phyloP scores from a whole-genome alignment of 2,329 filamentous ascomycete genomes.

The Chrysoporthe austroafricana region DNA sequence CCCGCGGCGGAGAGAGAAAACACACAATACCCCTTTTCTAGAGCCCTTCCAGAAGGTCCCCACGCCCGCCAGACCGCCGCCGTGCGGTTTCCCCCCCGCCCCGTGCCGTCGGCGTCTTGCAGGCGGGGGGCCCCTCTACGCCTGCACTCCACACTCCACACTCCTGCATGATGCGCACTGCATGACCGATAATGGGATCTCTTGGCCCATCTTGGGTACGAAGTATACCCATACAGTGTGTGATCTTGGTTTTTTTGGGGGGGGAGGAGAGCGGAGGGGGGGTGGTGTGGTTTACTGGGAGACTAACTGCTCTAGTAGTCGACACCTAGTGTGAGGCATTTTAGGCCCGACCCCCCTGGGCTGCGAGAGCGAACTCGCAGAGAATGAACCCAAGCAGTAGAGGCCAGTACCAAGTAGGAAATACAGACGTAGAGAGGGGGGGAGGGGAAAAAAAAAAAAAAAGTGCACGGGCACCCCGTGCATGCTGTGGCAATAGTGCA shows the following conservation, averaged over 20 bases:
- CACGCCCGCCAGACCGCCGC: background rate
- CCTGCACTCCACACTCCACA: slow-evolving; percentile 8
- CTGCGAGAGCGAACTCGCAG: background rate
- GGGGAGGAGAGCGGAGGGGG: background rate
- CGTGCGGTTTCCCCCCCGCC: background rate
- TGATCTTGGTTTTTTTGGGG: background rate
- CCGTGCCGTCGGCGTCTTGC: background rate
- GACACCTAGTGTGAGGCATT: background rate
- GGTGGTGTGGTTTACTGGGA: no score
- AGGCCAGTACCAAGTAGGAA: background rate
- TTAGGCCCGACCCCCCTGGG: background rate
- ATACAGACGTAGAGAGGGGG: background rate
- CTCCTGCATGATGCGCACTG: slow-evolving; percentile 6
- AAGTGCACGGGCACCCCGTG: no score
- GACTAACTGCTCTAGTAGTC: no score
- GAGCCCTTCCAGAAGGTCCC: background rate
- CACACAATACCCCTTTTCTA: background rate
- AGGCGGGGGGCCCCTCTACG: background rate
- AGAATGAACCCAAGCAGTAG: background rate
- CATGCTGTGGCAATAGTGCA: no score
- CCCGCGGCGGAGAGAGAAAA: no score
- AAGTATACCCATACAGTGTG: slow-evolving; percentile 2
- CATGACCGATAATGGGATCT: background rate
- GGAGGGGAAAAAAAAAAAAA: background rate
- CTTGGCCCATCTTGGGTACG: background rate